Evolutionary conservation across 208 protist genomes (phyloP), one percentile per base, ranked within the genome.

Genomic region (Trypanosoma scelopori): DNA sequence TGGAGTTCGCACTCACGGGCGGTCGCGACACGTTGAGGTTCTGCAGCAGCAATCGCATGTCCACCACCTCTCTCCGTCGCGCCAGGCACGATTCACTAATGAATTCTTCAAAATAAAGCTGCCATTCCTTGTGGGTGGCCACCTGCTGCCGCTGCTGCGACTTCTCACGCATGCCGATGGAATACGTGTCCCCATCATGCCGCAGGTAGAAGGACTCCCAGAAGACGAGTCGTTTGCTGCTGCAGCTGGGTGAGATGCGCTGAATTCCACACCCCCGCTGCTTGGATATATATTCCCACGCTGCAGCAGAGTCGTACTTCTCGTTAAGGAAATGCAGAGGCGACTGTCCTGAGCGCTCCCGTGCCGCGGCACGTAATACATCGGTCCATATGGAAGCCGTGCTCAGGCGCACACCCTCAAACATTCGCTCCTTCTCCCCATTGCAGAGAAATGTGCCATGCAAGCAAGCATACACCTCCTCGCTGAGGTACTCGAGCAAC

Each of bases 381-480:
- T 88, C 65, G 0, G 87, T 90, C 87, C 90, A 95, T 32, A 92
- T 55, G 18, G 90, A 95, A 6, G 69, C 56, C 3, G 87, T 92
- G 43, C 66, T 49, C 43, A 82, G 57, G 35, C 76, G 69, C 37
- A 95, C 87, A 7, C 90, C 87, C 52, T 93, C 90, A 45, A 91
- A 74, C 58, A 71, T 69, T 12, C 88, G 65, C 70, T 94, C 86
- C 80, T 93, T 85, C 59, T 89, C 89, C 32, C 66, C 73, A 66
- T 97, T 94, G 51, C 81, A 81, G 15, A 95, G 68, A 65, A 95
- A 97, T 1, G 89, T 97, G 2, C 89, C 89, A 70, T 87, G 96
- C 32, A 88, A 51, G 65, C 90, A 91, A 15, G 80, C 77, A 67
- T 97, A 97, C 16, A 94, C 65, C n/a, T 79, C 79, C 43, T 97